Base-by-base conservation (phyloP, 805 yeast genomes). In the Helenozyma baotianmanensis region DNA sequence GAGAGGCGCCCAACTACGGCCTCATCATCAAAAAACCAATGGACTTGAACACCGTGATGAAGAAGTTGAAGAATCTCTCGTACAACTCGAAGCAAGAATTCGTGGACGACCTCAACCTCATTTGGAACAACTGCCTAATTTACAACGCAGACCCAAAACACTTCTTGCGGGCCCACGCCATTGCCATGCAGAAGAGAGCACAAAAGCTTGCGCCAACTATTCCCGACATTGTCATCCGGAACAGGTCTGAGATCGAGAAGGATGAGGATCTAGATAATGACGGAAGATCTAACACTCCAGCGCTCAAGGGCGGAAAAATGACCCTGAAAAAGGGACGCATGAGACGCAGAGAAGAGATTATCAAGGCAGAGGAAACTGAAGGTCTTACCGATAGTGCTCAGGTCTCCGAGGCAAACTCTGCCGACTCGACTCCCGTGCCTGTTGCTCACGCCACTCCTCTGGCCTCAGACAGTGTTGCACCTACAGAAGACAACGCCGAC, bases 1-100 rank as follows among this genome's bases (percentile, higher is more conserved):
- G 98, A 35, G 99, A 92, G 51, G 99, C 99, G 0, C 99, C 98
- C 6, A 92, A 92, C 54, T 92, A 92, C 59, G 87, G 87, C 44
- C 80, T 82, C 36, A 72, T 92, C 25, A 90, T 92, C 50, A 89
- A 87, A 48, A 77, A 76, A 37, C 97, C 99, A 14, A 92, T 92
- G 99, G 99, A 92, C 53, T 67, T 92, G 45, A 89, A 88, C 51
- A 90, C 97, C 0, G 96, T 94, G 10, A 70, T 87, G 78, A 89
- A 88, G 51, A 92, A 90, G 55, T 63, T 94, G 49, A 88, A 88
- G 51, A 66, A 72, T 4, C 78, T 85, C 40, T 90, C 85, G 47
- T 92, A 92, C 58, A 74, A 72, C 40, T 83, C 87, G 25, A 92
- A 92, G 50, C 72, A 78, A 40, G 94, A 83, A 45, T 92, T 92